A percentile compares a stretch with the other conserved stretches of the same genome.
Evolutionary conservation across 1,284 basidiomycete species (phyloP).

Genomic region (Ceratobasidium sp.): DNA sequence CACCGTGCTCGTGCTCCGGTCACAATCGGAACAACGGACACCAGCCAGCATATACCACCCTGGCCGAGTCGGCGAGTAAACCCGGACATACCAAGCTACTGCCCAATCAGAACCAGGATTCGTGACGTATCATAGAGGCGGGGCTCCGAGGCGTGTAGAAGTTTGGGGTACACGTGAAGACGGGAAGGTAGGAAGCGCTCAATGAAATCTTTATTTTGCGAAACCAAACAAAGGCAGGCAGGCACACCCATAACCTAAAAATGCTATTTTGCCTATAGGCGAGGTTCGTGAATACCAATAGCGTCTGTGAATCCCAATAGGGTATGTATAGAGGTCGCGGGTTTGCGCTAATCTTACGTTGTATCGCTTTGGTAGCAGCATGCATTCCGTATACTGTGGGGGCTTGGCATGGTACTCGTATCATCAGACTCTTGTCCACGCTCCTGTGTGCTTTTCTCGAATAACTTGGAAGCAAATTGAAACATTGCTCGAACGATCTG

Average conservation of each 20-base stretch:
- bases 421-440: neutral
- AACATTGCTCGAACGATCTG: too few species aligned
- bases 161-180: conserved; percentile 21
- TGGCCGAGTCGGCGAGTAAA: neutral
- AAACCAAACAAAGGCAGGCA: conserved; percentile 7
- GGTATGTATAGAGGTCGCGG: neutral
- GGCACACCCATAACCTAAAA: neutral
- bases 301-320: neutral
- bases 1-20: neutral
- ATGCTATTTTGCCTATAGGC: neutral
- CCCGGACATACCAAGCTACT: too few species aligned
- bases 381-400: neutral
- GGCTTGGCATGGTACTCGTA: neutral
- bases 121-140: conserved; percentile 14
- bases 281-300: neutral
- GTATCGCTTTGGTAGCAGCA: neutral
- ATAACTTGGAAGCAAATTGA: neutral
- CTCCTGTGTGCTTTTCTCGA: neutral
- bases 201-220: neutral
- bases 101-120: neutral
- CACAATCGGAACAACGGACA: neutral
- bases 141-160: conserved; percentile 13
- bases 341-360: neutral
- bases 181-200: conserved; percentile 1
- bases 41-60: neutral